phyloP scores from a whole-genome alignment of 768 basidiomycete genomes.

The Flagelloscypha sp. region DNA sequence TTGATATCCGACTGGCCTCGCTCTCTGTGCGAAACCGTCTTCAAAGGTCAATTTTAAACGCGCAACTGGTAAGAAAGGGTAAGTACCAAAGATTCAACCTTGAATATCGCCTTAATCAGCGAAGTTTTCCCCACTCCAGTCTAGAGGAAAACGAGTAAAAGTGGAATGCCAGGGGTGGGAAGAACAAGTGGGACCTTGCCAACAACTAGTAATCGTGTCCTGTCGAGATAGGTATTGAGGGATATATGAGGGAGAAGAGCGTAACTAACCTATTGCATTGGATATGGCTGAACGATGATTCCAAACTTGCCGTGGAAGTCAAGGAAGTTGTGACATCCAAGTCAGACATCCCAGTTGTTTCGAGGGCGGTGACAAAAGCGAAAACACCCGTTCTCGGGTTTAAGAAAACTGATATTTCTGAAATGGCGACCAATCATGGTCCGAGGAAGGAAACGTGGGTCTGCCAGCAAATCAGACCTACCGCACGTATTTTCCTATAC shows the following conservation, averaged over 20 bases:
- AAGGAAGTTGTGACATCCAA: no score
- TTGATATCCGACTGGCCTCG: constrained; percentile 18
- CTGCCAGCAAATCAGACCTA: no score
- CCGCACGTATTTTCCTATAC: no score
- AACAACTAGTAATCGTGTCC: constrained; percentile 19
- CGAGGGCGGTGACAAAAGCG: no score
- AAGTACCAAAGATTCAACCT: constrained; percentile 16
- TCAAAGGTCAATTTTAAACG: neutral
- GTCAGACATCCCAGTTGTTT: no score
- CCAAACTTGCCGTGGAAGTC: no score
- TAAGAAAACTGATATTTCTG: neutral
- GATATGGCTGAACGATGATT: neutral
- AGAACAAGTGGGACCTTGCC: constrained; percentile 16
- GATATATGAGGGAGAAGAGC: neutral
- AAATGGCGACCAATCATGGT: no score
- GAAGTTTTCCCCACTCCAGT: constrained; percentile 24
- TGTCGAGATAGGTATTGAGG: constrained; percentile 1
- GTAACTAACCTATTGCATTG: no score
- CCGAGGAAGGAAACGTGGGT: no score
- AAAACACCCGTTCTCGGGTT: neutral
- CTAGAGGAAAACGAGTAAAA: constrained; percentile 6
- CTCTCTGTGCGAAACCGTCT: constrained; percentile 14
- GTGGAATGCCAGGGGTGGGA: neutral
- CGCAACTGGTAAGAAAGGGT: neutral
- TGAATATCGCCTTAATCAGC: constrained; percentile 19